Conservation (phyloP, 1,284 basidiomycete species). For the Macrocystidia cucumis region DNA sequence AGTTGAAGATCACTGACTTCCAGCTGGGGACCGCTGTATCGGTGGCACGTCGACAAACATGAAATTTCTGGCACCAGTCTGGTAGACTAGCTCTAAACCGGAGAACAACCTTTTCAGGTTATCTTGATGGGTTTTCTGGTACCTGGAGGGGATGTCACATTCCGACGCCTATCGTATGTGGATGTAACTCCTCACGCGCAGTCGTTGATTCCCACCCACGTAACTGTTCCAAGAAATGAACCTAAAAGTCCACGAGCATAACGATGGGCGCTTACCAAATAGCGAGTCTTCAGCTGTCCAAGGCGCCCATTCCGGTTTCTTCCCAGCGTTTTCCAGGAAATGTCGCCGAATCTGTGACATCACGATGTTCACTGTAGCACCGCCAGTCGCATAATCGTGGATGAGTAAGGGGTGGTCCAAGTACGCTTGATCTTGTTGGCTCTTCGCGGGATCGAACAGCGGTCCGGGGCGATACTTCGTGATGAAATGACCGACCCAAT, state of each 20-base stretch:
- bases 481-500: slow-evolving; percentile 49
- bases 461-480: slow-evolving; percentile 31
- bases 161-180: neutral
- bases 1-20: slow-evolving; percentile 16
- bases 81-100: slow-evolving; percentile 39
- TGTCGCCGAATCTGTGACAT: slow-evolving; percentile 24
- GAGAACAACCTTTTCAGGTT: slow-evolving; percentile 27
- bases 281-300: slow-evolving; percentile 36
- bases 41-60: slow-evolving; percentile 58
- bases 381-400: slow-evolving; percentile 44
- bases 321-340: slow-evolving; percentile 28
- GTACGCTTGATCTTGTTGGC: slow-evolving; percentile 19
- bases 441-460: slow-evolving; percentile 18
- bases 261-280: slow-evolving; percentile 30
- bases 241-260: neutral
- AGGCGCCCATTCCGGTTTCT: slow-evolving; percentile 29
- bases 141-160: slow-evolving; percentile 12
- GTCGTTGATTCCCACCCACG: slow-evolving; percentile 63
- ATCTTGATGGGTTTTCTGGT: slow-evolving; percentile 10
- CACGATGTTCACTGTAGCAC: slow-evolving; percentile 31
- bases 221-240: slow-evolving; percentile 27
- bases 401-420: slow-evolving; percentile 31
- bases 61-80: slow-evolving; percentile 51
- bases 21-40: slow-evolving; percentile 39
- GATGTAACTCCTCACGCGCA: slow-evolving; percentile 34